Base-by-base conservation (phyloP, 441 rosid genomes). In the Gossypium davidsonii region DNA sequence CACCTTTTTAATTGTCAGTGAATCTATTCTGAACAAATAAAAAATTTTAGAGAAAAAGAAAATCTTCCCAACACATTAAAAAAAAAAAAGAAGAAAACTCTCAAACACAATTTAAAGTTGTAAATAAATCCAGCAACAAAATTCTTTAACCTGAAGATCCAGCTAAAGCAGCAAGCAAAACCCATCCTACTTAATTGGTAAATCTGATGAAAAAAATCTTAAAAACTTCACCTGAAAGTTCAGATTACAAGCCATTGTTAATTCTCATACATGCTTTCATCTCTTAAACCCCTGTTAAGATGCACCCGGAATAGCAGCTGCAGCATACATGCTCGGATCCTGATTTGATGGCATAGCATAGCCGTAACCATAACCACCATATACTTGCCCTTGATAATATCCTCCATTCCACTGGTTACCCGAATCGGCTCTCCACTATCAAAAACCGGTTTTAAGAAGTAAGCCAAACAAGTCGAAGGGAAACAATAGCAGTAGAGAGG, bases 341-440 rank as follows among this genome's bases (percentile, higher is more conserved):
- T 88, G 90, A 73, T 82, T 83, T 3, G 67, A 66, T n/a, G 79
- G 68, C 51, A 74, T 75, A 64, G 84, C 83, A 75, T 74, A 67
- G 83, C 92, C 90, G 70, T 86, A 82, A 69, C 85, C 85, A 15
- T 67, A 67, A 21, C 87, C 79, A 14, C 85, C 80, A 63, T 87
- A 87, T 64, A 86, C 86, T 72, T 87, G 92, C 75, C 89, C 90
- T 73, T 90, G 85, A 31, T 83, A 75, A 79, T 90, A 85, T 66
- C 80, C 87, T 52, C 93, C 97, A 44, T 89, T 89, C 97, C 95
- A 89, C 63, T 89, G 95, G 74, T 74, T 81, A 39, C 81, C 64
- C 49, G 77, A 75, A 69, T 89, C 86, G 12, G 82, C 77, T 86
- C 92, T 83, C 85, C 90, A 82, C 90, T 88, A 86, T 26, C 46